Percentiles rank a stretch among this genome's conserved stretches.
Conservation (phyloP, 225 moss, liverwort and hornwort species). For the Physcomitrellopsis africana region DNA sequence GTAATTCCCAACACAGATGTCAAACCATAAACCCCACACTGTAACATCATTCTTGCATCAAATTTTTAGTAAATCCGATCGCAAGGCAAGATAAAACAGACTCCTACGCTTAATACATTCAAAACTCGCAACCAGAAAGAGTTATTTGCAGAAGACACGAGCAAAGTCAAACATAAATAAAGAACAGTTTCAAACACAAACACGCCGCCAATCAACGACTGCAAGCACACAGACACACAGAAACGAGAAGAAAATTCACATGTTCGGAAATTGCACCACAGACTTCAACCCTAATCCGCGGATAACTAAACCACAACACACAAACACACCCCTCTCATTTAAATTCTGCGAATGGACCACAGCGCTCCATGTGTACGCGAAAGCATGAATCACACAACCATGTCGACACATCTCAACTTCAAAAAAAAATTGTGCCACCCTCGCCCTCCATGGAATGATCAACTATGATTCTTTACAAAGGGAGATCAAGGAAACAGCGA, state of each 20-base stretch:
- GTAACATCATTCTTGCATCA: neutral
- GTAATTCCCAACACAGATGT: neutral
- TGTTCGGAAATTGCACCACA: neutral
- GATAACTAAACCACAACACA: neutral
- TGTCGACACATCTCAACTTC: no score
- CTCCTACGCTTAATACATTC: neutral
- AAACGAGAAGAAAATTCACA: neutral
- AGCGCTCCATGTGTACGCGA: no score
- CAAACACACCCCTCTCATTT: neutral
- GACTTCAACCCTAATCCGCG: slow-evolving; percentile 3
- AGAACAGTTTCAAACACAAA: neutral
- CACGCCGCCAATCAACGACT: slow-evolving; percentile 8
- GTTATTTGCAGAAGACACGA: neutral
- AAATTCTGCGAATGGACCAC: no score
- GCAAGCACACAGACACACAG: neutral
- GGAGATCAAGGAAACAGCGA: no score
- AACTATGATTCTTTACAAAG: no score
- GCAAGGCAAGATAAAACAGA: neutral
- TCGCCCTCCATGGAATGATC: no score
- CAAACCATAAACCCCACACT: slow-evolving; percentile 26
- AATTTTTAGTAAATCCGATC: neutral
- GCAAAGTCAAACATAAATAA: neutral
- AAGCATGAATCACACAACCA: no score
- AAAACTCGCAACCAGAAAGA: neutral
- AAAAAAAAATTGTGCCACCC: no score